Conservation (phyloP, 257 asterid genomes). For the Rhazya stricta region DNA sequence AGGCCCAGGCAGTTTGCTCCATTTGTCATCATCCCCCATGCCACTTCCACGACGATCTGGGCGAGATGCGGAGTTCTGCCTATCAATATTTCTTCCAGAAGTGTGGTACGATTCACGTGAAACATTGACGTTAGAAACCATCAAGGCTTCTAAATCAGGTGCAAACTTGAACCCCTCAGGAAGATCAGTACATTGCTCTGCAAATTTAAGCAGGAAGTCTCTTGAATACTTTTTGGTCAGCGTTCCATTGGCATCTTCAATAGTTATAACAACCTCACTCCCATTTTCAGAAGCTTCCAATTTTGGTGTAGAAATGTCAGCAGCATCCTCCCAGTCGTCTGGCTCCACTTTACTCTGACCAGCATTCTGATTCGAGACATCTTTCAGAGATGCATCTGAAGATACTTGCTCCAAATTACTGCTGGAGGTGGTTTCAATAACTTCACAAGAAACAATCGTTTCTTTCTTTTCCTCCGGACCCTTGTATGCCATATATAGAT, state of each 20-base stretch:
- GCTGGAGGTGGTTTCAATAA: constrained; percentile 29
- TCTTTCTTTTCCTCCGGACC: constrained; percentile 88
- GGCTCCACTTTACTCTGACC: constrained; percentile 55
- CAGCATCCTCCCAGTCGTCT: constrained; percentile 99
- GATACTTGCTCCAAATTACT: constrained; percentile 29
- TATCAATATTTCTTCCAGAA: constrained; percentile 53
- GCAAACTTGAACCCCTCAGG: constrained; percentile 59
- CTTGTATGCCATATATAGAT: constrained; percentile 81
- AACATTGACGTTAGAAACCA: constrained; percentile 26
- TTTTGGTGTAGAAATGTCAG: constrained; percentile 67
- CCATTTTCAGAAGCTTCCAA: constrained; percentile 39
- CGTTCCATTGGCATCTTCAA: constrained; percentile 39
- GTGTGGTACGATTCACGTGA: constrained; percentile 43
- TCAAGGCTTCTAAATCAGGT: constrained; percentile 40
- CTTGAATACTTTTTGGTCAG: constrained; percentile 63
- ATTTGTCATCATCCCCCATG: constrained; percentile 58
- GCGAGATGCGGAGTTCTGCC: constrained; percentile 43
- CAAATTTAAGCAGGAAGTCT: constrained; percentile 78
- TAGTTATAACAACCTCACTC: constrained; percentile 23
- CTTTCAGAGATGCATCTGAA: constrained; percentile 33
- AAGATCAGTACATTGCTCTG: constrained; percentile 51
- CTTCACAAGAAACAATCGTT: constrained; percentile 29
- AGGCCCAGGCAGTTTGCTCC: constrained; percentile 57
- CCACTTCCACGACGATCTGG: constrained; percentile 61
- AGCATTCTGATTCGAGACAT: constrained; percentile 33